Evolutionary conservation across 176 grass and related monocot species (phyloP), one percentile per base, ranked within the genome.

Genomic region (Themeda triandra): DNA sequence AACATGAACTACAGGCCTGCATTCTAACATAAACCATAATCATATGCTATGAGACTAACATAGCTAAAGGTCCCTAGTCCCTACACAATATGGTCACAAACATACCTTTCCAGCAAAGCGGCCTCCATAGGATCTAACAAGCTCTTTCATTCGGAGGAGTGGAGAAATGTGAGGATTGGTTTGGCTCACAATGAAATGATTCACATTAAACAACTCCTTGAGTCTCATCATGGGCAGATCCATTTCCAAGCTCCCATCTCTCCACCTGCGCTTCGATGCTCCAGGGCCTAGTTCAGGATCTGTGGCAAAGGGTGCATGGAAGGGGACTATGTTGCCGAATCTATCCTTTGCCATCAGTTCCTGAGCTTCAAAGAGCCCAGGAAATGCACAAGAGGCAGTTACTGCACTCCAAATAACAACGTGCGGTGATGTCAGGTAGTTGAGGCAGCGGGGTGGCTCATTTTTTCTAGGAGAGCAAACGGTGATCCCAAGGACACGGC

Each of bases 351-450:
- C 93, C 96, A 98, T 98, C 72, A 98, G 53, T 69, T 98, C 96
- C 33, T 98, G 96, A 73, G 96, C 93, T 87, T 98, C 96, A 78
- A 95, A 98, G 48, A 98, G 88, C 6, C 93, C 93, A 9, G 96
- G 96, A 75, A 98, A 98, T 25, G 96, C 96, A 86, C 96, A 98
- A 0, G 96, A 98, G 36, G 96, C 96, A 31, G 96, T 98, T 63
- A 93, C 96, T 28, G 96, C 96, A 81, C 96, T 98, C 96, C 96
- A 98, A 73, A 98, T 98, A 71, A 98, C 85, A 82, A 98, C 93
- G 76, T 98, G 93, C 32, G 96, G 96, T 62, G 96, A 86, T 24
- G 93, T 98, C 60, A 95, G 73, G 82, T 98, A 98, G 75, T 98
- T 98, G 63, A 98, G 92, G 86, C 96, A 98, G 60, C 96, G 83